A percentile compares a stretch with the other conserved stretches of the same genome.
These are phyloP conservation scores for Metschnikowia gelsemii DNA, from an alignment of 805 yeast species.

Conservation along the genomic window DNA sequence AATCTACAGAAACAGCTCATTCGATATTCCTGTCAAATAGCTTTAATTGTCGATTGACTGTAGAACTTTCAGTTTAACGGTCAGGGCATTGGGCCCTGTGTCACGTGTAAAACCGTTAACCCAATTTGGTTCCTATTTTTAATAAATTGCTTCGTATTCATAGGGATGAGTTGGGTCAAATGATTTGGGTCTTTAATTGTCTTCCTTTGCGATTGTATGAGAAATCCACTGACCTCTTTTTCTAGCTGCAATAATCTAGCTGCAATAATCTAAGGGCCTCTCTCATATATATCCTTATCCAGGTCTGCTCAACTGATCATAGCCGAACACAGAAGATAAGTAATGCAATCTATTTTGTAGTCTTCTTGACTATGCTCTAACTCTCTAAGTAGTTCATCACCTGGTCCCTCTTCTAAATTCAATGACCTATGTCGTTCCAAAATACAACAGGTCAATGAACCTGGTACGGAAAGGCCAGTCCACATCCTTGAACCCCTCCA, in stretches of 20 bases:
- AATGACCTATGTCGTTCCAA: conserved; percentile 58
- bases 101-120: not conserved
- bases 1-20: not conserved
- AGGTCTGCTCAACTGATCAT: not conserved
- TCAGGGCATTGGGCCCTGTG: not conserved
- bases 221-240: not conserved
- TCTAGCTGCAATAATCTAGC: no score
- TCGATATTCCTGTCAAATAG: not conserved
- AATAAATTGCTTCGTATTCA: no score
- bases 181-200: no score
- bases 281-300: no score
- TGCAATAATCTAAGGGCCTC: no score
- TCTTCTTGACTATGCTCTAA: not conserved
- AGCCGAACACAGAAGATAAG: not conserved
- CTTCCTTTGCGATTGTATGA: no score
- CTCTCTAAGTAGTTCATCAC: not conserved
- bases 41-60: no score
- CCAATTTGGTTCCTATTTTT: no score
- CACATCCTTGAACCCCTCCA: conserved; percentile 44
- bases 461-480: conserved; percentile 65
- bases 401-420: not conserved
- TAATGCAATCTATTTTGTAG: not conserved
- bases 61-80: no score
- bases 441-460: conserved; percentile 73
- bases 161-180: no score